phyloP scores from a whole-genome alignment of 768 basidiomycete species.

The Gyrodon lividus region DNA sequence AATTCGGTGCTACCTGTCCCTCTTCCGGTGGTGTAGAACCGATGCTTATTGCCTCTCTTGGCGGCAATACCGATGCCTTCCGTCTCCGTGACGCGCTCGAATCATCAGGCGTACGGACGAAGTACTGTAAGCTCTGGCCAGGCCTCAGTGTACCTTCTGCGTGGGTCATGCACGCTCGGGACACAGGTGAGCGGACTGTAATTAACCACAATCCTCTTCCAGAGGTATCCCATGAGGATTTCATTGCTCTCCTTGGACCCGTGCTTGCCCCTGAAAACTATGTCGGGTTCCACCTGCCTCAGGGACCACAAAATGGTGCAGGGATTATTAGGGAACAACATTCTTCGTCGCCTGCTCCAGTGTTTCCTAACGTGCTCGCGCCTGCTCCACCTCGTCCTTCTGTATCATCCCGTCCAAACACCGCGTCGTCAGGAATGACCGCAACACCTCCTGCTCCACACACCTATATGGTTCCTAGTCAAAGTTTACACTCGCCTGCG shows the following conservation, averaged over 20 bases:
- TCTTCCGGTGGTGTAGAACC: conserved; percentile 38
- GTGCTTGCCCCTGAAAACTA: conserved; percentile 82
- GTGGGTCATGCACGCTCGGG: conserved; percentile 78
- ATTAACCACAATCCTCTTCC: conserved; percentile 88
- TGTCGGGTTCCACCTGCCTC: conserved; percentile 26
- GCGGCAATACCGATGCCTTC: conserved; percentile 67
- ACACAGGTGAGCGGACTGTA: conserved; percentile 62
- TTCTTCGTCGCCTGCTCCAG: conserved; percentile 28
- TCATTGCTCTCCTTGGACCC: conserved; percentile 77
- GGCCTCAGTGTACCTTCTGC: conserved; percentile 74
- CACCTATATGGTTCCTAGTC: conserved; percentile 26
- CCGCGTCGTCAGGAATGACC: conserved; percentile 28
- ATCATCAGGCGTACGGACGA: conserved; percentile 62
- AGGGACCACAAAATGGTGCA: conserved; percentile 18
- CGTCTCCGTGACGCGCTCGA: conserved; percentile 66
- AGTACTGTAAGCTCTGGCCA: conserved; percentile 73
- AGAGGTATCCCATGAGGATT: conserved; percentile 85
- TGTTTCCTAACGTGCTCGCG: conserved; percentile 25
- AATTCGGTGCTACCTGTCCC: conserved; percentile 46
- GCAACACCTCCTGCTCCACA: conserved; percentile 4
- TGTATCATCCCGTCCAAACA: conserved; percentile 32
- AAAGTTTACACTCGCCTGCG: conserved; percentile 59
- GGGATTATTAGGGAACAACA: conserved; percentile 20
- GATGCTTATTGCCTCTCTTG: conserved; percentile 71
- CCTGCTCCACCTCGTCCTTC: conserved; percentile 34